Base-by-base conservation (phyloP, 2,329 filamentous ascomycete genomes). In the Trichophyton equinum region DNA sequence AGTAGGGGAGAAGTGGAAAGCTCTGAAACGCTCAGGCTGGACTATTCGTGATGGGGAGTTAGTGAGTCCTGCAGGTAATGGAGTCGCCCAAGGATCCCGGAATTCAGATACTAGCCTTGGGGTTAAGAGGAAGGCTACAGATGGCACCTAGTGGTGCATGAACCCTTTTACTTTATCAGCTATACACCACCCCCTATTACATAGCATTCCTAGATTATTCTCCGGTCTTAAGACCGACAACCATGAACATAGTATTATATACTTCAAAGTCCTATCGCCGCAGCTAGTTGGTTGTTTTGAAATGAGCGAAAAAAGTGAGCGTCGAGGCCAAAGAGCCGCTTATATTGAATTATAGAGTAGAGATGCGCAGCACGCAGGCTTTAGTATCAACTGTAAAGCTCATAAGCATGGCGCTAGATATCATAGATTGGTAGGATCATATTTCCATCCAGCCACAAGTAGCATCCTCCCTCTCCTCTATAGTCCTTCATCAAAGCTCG, bases 1-100 rank as follows among this genome's bases (percentile, higher is more conserved):
- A 71, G 80, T 95, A 4, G 80, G 78, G 59, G 79, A 86, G 60
- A 80, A 84, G 64, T 96, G 90, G 89, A 82, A 80, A 64, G 73
- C 75, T 36, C 77, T 94, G 78, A 80, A 83, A 72, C 73, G 75
- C 46, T 75, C 81, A 22, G 90, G 90, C 0, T 96, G 89, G 87
- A 77, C 66, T 40, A 69, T 88, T 22, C 74, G 78, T 15, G 75
- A 81, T 46, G 82, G 78, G 3, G 64, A 64, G 51, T 65, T 77
- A 56, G 64, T 75, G 38, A 57, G 25, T 27, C 61, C 62, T 4
- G 47, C 13, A 30, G 27, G 38, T 11, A n/a, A 7, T 9, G 36
- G n/a, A 42, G 20, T 22, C 3, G 2, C 22, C 20, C 7, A 58
- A 30, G 27, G 11, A 36, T 5, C 33, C 9, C 1, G 20, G 22